phyloP scores from a whole-genome alignment of 2,329 filamentous ascomycete species.

The Parastagonospora nodorum region DNA sequence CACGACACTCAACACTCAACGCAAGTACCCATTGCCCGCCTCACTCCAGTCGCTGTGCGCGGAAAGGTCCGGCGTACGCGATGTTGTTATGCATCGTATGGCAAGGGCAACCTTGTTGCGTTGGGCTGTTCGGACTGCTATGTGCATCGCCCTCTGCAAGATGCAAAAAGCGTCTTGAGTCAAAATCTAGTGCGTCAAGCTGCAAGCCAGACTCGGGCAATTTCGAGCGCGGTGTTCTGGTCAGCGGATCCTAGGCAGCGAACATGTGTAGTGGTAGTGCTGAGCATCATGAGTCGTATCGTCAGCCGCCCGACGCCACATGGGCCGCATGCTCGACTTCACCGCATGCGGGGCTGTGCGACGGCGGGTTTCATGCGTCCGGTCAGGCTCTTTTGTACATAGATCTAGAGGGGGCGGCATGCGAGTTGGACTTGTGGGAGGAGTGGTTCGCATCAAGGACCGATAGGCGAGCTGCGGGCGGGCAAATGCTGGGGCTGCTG shows the following conservation, averaged over 20 bases:
- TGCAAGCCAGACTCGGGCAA: background rate
- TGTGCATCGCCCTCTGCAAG: no score
- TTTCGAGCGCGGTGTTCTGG: background rate
- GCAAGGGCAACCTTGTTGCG: slow-evolving; percentile 2
- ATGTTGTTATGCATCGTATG: background rate
- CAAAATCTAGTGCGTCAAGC: background rate
- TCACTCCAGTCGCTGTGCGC: background rate
- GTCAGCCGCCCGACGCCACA: slow-evolving; percentile 16
- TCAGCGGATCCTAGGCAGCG: slow-evolving; percentile 13
- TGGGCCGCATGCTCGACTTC: slow-evolving; percentile 13
- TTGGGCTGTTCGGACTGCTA: background rate
- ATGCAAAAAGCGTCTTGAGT: no score
- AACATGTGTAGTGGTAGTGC: slow-evolving; percentile 1
- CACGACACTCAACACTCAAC: background rate
- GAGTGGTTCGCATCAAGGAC: slow-evolving; percentile 19
- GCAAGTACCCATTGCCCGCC: background rate
- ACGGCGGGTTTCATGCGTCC: slow-evolving; percentile 5
- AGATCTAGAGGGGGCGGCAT: slow-evolving; percentile 9
- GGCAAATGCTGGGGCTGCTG: slow-evolving; percentile 8
- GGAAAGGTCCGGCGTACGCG: background rate
- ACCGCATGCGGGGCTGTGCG: slow-evolving; percentile 24
- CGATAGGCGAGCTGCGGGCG: slow-evolving; percentile 8
- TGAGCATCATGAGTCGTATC: slow-evolving; percentile 11
- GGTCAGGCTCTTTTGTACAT: slow-evolving; percentile 11
- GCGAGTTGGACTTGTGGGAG: slow-evolving; percentile 10